Percentiles rank a stretch among this genome's conserved stretches.
Evolutionary conservation across 2,329 filamentous ascomycete species (phyloP).

Genomic region (Blastomyces emzantsi): DNA sequence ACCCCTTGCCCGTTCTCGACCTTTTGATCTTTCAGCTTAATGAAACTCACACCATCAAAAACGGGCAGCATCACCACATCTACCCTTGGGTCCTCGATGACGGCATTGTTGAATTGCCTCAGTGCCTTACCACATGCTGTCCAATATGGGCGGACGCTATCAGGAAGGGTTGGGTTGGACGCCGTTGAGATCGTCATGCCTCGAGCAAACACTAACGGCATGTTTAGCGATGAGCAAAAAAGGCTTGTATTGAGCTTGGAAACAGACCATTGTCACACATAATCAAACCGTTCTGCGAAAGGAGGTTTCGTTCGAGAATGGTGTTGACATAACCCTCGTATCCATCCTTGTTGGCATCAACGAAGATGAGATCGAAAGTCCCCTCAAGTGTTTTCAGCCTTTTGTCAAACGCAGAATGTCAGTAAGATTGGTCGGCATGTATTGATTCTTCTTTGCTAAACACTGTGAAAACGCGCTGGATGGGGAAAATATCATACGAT

Average conservation of each 20-base stretch:
- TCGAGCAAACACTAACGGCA: neutral
- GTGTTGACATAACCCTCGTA: conserved; percentile 1
- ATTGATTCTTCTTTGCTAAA: neutral
- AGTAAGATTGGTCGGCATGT: neutral
- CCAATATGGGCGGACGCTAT: neutral
- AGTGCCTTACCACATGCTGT: neutral
- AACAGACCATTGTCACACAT: neutral
- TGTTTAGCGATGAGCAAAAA: neutral
- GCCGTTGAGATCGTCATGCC: neutral
- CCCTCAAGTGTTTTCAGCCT: neutral
- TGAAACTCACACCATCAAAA: conserved; percentile 1
- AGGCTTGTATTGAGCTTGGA: neutral
- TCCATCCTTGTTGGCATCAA: conserved; percentile 1
- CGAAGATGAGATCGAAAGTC: conserved; percentile 1
- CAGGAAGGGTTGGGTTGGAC: neutral
- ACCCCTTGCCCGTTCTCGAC: neutral
- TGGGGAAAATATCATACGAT: neutral
- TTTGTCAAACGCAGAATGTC: neutral
- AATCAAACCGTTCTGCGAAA: neutral
- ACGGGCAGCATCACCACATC: conserved; percentile 1
- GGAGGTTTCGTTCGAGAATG: neutral
- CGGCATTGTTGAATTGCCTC: neutral
- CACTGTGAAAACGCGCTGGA: neutral
- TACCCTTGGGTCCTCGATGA: neutral
- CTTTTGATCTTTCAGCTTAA: neutral